Conservation (phyloP, 2,329 filamentous ascomycete genomes). For the Thielaviopsis cerberus region DNA sequence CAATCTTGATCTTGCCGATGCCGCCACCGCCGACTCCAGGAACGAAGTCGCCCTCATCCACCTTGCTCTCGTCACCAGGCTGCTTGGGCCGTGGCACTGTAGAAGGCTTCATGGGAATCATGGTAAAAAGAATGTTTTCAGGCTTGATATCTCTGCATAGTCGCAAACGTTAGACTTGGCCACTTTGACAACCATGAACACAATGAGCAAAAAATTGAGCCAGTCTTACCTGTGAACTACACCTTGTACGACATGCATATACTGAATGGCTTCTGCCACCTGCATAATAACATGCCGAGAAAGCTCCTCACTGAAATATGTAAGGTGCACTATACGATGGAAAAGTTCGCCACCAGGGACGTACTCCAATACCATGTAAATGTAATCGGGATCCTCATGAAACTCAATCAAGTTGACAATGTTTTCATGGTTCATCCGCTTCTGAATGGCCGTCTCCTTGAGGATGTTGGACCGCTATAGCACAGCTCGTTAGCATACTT, state of each 20-base stretch:
- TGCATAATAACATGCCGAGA: conserved; percentile 88
- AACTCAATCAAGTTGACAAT: conserved; percentile 90
- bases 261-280: conserved; percentile 80
- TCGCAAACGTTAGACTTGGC: background rate
- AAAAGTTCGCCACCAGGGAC: conserved; percentile 92
- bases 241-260: conserved; percentile 83
- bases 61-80: conserved; percentile 90
- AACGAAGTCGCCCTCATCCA: conserved; percentile 86
- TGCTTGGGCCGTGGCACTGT: conserved; percentile 63
- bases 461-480: conserved; percentile 85
- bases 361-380: conserved; percentile 91
- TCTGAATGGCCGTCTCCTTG: conserved; percentile 98
- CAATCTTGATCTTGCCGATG: conserved; percentile 90
- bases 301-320: conserved; percentile 93
- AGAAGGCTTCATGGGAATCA: conserved; percentile 62
- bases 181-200: background rate
- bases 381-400: conserved; percentile 82
- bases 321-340: conserved; percentile 93
- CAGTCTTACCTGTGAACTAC: conserved; percentile 79
- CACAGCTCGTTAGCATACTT: background rate
- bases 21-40: conserved; percentile 66
- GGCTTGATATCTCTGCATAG: conserved; percentile 85
- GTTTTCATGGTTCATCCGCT: conserved; percentile 86
- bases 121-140: conserved; percentile 88
- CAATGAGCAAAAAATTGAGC: background rate